Evolutionary conservation across 1,284 basidiomycete species (phyloP), one percentile per base, ranked within the genome.

Genomic region (Sanghuangporus baumii): DNA sequence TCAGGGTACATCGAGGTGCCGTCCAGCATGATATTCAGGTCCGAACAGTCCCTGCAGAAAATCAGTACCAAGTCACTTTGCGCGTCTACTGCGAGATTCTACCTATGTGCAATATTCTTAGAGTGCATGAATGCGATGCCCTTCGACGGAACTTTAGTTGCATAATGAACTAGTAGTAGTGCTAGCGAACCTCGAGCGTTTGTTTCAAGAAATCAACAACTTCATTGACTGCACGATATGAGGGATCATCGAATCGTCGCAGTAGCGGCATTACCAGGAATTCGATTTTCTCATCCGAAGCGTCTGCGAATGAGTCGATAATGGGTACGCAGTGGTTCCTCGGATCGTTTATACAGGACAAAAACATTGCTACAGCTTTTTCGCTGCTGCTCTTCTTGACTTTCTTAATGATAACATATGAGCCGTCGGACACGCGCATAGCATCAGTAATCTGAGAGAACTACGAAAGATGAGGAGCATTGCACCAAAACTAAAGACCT

Each of bases 261-360:
- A 63, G 36, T n/a, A 63, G 3, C 6, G 62, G 62, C 62, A 63
- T 63, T n/a, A 63, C 50, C 5, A 63, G 7, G 40, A 63, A 63
- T 26, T 31, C 36, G 36, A 18, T 14, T 4, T 1, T 7, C 18
- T 37, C 20, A 6, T 26, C 43, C 8, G 57, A 23, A 3, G 54
- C 55, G 38, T 59, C 65, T 11, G 48, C 47, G 8, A 66, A 36
- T 9, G 47, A 14, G 14, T 68, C 67, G 11, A 65, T 31, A 11
- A 68, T 23, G 0, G 66, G 67, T 4, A 67, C 43, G 36, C 61
- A 66, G 51, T 68, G 66, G 37, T 68, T 68, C n/a, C 34, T 57
- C 3, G 65, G 60, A 31, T 66, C 59, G 6, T 46, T 26, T 16
- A 23, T 12, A 34, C 51, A 43, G 4, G 61, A 66, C 11, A 68